Conservation (phyloP, 495 filamentous ascomycete species). For the Annulohypoxylon bovei region DNA sequence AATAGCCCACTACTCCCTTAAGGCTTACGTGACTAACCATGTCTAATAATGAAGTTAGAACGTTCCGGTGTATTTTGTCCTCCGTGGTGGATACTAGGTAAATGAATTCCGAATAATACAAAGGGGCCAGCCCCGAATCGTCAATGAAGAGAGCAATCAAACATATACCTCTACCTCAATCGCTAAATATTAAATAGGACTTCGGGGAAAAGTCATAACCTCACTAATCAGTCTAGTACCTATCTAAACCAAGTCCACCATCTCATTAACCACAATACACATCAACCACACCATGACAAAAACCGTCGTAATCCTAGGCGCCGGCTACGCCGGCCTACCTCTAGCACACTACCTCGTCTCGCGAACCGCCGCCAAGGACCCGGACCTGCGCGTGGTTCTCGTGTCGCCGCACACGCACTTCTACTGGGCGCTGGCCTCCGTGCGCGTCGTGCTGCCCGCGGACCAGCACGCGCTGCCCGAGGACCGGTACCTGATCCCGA, state of each 20-base stretch:
- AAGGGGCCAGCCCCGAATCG: not conserved
- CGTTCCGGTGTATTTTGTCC: not conserved
- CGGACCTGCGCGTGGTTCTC: conserved; percentile 2
- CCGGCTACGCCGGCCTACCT: conserved; percentile 65
- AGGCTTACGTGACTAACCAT: not conserved
- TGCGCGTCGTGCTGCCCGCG: conserved; percentile 5
- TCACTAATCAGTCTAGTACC: not conserved
- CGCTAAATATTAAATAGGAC: not conserved
- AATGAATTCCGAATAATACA: not conserved
- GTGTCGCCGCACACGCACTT: conserved; percentile 6
- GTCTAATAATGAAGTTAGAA: not conserved
- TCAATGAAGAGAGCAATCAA: not conserved
- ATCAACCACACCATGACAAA: conserved; percentile 47
- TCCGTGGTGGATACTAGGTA: not conserved
- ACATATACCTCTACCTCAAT: not conserved
- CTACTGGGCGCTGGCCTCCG: conserved; percentile 10
- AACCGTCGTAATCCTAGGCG: conserved; percentile 73
- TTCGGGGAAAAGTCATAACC: not conserved
- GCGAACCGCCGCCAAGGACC: not conserved
- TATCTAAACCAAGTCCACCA: too few relatives aligned
- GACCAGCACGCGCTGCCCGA: not conserved
- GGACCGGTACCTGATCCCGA: not conserved
- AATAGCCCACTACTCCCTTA: not conserved
- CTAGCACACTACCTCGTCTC: conserved; percentile 62
- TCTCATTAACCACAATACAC: not conserved